Evolutionary conservation across 345 rosid genomes (phyloP), one percentile per base, ranked within the genome.

Genomic region (Gossypium thurberi): DNA sequence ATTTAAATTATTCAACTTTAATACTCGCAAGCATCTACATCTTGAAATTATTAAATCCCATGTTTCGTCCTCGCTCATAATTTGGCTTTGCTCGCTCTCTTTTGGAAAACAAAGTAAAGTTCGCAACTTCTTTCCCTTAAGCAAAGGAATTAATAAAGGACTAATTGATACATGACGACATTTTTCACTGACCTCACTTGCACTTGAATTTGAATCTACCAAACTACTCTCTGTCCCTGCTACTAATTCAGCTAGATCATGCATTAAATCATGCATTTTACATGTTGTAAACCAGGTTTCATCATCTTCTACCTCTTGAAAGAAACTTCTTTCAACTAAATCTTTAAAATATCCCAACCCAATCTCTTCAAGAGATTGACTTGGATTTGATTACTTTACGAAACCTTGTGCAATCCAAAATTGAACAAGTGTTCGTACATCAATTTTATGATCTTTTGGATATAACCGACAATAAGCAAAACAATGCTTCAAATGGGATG

Each of bases 261-360:
- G 62, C 62, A 58, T 58, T 10, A 58, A 59, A 12, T 59, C 64
- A 25, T 25, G 64, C 64, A 59, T 59, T 59, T 59, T 59, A 26
- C 42, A 59, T 17, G 3, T n/a, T 0, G 4, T 20, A 2, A 6
- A 2, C 26, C 26, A 20, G 59, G 0, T 1, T 18, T 0, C 3
- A 20, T 0, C 1, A 20, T 18, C 25, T 55, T 55, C 5, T 12
- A 59, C 64, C 15, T 59, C 64, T 13, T 59, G 64, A 59, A 59
- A 26, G 18, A 59, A 59, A 59, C 64, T 26, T 59, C 64, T 59
- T 13, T 59, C 42, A 59, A 59, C 64, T 14, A 59, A 26, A 25
- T 28, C 42, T 26, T 26, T 59, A 13, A 58, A 58, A 58, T 25
- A 58, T 0, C 40, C 63, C 4, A 58, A 50, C 0, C 55, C 55